Base-by-base conservation (phyloP, 1,284 basidiomycete genomes). In the Leccinum holopus region DNA sequence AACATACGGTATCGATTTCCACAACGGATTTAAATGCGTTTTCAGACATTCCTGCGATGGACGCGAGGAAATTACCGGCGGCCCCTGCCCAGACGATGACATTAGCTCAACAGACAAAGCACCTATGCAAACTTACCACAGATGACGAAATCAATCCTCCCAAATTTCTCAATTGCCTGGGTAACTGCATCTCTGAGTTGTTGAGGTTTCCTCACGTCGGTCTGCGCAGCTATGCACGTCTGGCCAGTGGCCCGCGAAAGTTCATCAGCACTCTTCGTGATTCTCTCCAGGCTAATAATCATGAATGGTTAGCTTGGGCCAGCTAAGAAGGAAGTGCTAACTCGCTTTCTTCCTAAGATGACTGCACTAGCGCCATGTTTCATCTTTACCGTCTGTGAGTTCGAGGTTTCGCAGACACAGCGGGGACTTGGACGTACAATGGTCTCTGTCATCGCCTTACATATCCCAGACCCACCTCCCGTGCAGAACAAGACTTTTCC, bases 401-500 rank as follows among this genome's bases (percentile, higher is more conserved):
- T 49, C 7, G 12, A 21, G 12, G 18, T 49, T 30, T 53, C 18
- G 16, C 51, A 30, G 18, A 21, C 16, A 30, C 28, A 53, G 51
- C 21, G 14, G 12, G 14, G 8, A 51, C 49, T 28, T 53, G 1
- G 52, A 79, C 86, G 61, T 71, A 90, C 89, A 72, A 96, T 81
- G 33, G 88, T 84, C 73, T 93, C 86, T 44, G 90, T 91, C 88
- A 98, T 95, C 58, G 81, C 86, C 69, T 91, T 90, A 78, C 96
- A 95, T 77, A 99, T 98, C 11, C 96, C 96, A 64, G 91, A 92
- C 7, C 92, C 86, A 57, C 92, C 92, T 55, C 92, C 93, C 0
- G 95, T 97, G 76, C 92, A 95, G 79, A 98, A 97, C 18, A 97
- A 82, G 12, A 98, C 95, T 75, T 96, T 97, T 69, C 92, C 94